A percentile compares a stretch with the other conserved stretches of the same genome.
These are phyloP conservation scores for Hortiboletus flavorubellus DNA, from an alignment of 768 basidiomycete species.

Conservation along the genomic window DNA sequence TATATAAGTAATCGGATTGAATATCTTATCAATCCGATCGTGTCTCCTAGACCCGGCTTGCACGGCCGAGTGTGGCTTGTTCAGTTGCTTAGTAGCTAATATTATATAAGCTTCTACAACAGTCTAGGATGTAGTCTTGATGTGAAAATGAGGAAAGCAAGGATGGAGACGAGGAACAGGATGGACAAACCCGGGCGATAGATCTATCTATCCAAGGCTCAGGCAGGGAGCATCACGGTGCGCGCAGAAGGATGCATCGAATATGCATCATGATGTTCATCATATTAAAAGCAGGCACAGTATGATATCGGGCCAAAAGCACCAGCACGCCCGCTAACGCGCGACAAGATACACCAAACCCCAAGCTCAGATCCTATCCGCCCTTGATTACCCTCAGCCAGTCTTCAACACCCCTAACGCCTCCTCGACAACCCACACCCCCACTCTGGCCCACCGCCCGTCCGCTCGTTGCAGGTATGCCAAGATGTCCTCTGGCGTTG, in stretches of 20 bases:
- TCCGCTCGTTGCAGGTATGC: conserved; percentile 46
- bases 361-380: neutral
- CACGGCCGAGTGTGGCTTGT: no score
- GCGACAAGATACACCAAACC: neutral
- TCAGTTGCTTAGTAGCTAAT: no score
- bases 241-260: no score
- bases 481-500: conserved; percentile 46
- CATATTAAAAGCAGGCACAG: neutral
- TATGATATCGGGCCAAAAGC: no score
- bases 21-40: no score
- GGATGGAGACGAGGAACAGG: no score
- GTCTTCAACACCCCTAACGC: conserved; percentile 41
- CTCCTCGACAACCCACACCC: conserved; percentile 62
- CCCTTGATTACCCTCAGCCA: neutral
- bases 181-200: neutral
- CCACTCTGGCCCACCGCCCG: conserved; percentile 62
- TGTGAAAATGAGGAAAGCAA: no score
- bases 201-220: neutral
- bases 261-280: neutral
- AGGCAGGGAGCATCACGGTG: neutral
- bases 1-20: no score
- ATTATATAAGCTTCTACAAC: no score
- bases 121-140: no score
- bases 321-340: no score
- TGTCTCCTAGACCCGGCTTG: no score